phyloP scores from a whole-genome alignment of 2,329 filamentous ascomycete genomes.

The Exophiala calicioides region DNA sequence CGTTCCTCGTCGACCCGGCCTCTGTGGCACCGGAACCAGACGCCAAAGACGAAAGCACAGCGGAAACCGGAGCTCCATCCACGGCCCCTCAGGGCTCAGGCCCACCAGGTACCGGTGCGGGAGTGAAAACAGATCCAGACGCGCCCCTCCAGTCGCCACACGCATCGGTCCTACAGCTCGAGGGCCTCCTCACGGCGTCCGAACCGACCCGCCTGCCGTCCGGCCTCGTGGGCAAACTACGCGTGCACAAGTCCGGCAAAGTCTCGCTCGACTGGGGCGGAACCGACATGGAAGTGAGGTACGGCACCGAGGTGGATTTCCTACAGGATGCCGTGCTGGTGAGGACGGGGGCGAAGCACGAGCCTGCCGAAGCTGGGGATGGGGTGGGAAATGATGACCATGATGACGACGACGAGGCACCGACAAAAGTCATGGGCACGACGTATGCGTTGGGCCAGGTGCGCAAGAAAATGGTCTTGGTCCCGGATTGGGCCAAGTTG shows the following conservation, averaged over 20 bases:
- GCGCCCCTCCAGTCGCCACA: conserved; percentile 16
- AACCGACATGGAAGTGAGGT: conserved; percentile 58
- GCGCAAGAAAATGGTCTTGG: conserved; percentile 65
- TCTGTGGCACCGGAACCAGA: conserved; percentile 16
- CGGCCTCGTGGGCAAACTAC: conserved; percentile 61
- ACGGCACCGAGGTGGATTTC: conserved; percentile 59
- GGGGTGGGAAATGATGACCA: conserved; percentile 5
- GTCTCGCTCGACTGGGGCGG: conserved; percentile 66
- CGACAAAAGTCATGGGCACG: conserved; percentile 37
- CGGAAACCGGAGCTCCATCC: conserved; percentile 28
- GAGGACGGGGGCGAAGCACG: conserved; percentile 1
- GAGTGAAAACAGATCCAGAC: conserved; percentile 16
- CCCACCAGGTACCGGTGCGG: conserved; percentile 4
- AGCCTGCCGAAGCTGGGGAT: not conserved
- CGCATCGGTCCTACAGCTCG: conserved; percentile 18
- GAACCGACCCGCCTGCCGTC: conserved; percentile 47
- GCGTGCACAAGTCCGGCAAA: conserved; percentile 62
- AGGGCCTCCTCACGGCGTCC: conserved; percentile 42
- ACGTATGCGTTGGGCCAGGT: conserved; percentile 62
- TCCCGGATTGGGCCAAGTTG: conserved; percentile 61
- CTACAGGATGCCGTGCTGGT: conserved; percentile 60
- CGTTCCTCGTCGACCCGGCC: conserved; percentile 51
- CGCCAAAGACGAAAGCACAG: conserved; percentile 37
- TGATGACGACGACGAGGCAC: conserved; percentile 26
- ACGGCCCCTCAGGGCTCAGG: conserved; percentile 2